Base-by-base conservation (phyloP, 2,329 filamentous ascomycete species). In the Beauveria australis region DNA sequence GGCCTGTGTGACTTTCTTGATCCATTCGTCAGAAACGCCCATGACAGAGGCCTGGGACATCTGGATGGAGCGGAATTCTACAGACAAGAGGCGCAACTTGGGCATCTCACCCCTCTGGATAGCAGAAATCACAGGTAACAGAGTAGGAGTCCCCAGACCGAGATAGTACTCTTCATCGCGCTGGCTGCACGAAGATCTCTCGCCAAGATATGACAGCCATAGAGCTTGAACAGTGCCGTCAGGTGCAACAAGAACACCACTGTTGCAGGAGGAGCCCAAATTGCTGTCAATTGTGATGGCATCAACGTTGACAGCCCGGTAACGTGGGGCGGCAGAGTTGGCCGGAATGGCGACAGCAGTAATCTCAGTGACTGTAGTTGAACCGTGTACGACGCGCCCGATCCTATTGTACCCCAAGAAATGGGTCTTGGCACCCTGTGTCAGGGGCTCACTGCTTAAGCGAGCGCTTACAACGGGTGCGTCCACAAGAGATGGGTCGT, bases 371-470 rank as follows among this genome's bases (percentile, higher is more conserved):
- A 99, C 92, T 0, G 89, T 91, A 0, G 94, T 97, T 67, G 96
- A 92, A 5, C 92, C 90, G 67, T 97, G 91, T 4, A 97, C 93
- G 46, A 97, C 91, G 41, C 93, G 86, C 63, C 93, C 88, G 66
- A 97, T 97, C 66, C 95, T 88, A 71, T 99, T 99, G 78, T 96
- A 95, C n/a, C 94, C 95, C 64, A 99, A 89, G 75, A 99, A 99
- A 66, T 96, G 92, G 0, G 92, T 97, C 61, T 93, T 89, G 53
- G 92, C 91, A 41, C 94, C 94, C 76, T 97, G 94, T 56, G 91
- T 92, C 71, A 97, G 91, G 67, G 87, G 86, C 60, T 90, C 85
- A 6, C 81, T 86, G 69, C 91, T 91, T 54, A 99, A 81, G 67
- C 85, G 89, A 5, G 95, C 94, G 65, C 89, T 93, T 77, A 92